Base-by-base conservation (phyloP, 164 flowering plant genomes). In the Buxus sempervirens region DNA sequence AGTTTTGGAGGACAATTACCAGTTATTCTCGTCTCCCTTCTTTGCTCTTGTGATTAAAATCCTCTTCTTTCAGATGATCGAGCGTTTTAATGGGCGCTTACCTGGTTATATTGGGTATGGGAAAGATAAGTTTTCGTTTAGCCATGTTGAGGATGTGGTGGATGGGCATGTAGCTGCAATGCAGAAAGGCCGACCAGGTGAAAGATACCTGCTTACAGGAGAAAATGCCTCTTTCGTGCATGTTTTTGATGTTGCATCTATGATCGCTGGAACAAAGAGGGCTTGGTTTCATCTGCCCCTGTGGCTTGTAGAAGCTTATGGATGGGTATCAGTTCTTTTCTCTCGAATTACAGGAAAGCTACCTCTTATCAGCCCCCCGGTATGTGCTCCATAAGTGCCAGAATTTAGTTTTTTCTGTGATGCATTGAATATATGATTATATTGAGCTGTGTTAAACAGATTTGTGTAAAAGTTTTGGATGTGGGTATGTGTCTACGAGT, bases 351-450 rank as follows among this genome's bases (percentile, higher is more conserved):
- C 90, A 0, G 90, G 97, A 66, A 85, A 71, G 60, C 87, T 90
- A 71, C 98, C 98, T 53, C 70, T 90, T 20, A 82, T 94, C 63
- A 89, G 97, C 69, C 94, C 94, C 65, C 97, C 97, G 81, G 98
- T 91, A 85, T 26, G 38, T 32, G 80, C 27, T 59, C 42, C 64
- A 27, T 38, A 19, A 26, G 22, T 22, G 12, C 9, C 55, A 22
- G 12, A 22, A 16, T 60, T 62, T 10, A 7, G 20, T 69, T 62
- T 20, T 70, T 9, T 62, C 45, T 41, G 45, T 5, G 5, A 5
- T 12, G 45, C n/a, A n/a, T n/a, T n/a, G n/a, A n/a, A n/a, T n/a
- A n/a, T n/a, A n/a, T n/a, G n/a, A n/a, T n/a, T n/a, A n/a, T n/a
- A n/a, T n/a, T n/a, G n/a, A n/a, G n/a, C n/a, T n/a, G n/a, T n/a